These are phyloP conservation scores for Fusarium citri DNA, from an alignment of 2,329 filamentous ascomycete genomes.

Conservation along the genomic window DNA sequence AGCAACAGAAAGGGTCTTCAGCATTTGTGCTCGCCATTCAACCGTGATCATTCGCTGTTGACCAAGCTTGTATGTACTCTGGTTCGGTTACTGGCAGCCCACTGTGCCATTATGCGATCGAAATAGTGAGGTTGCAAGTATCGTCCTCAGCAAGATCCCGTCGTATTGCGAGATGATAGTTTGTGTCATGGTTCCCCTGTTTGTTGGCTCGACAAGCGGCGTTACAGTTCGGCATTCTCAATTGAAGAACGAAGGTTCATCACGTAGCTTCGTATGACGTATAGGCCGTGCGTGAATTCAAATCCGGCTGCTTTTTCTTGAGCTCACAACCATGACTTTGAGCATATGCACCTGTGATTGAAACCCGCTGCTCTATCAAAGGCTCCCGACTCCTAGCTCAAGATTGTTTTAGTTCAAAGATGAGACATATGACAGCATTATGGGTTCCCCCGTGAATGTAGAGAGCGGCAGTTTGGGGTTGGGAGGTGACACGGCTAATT, in stretches of 20 bases:
- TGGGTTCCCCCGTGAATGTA: background rate
- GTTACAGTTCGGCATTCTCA: slow-evolving; percentile 11
- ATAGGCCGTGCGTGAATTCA: background rate
- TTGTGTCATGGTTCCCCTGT: slow-evolving; percentile 20
- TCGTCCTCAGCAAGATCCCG: slow-evolving; percentile 26
- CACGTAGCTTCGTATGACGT: background rate
- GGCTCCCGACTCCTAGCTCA: background rate
- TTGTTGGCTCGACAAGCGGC: slow-evolving; percentile 18
- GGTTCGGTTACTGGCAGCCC: slow-evolving; percentile 28
- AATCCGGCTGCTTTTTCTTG: background rate
- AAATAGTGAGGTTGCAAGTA: slow-evolving; percentile 12
- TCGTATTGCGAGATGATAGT: slow-evolving; percentile 24
- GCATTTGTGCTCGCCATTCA: slow-evolving; percentile 1
- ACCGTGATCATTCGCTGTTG: slow-evolving; percentile 20
- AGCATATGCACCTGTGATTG: background rate
- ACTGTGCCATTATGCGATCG: slow-evolving; percentile 11
- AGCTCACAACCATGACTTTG: background rate
- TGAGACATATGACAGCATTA: background rate
- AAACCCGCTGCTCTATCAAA: background rate
- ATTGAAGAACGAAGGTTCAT: background rate
- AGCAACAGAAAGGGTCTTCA: background rate
- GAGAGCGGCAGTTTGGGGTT: background rate
- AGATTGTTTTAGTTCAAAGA: background rate
- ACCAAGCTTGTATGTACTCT: slow-evolving; percentile 24
- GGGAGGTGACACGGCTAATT: background rate